These are phyloP conservation scores for Pseudogymnoascus sp. DNA, from an alignment of 2,329 filamentous ascomycete species.

Conservation along the genomic window DNA sequence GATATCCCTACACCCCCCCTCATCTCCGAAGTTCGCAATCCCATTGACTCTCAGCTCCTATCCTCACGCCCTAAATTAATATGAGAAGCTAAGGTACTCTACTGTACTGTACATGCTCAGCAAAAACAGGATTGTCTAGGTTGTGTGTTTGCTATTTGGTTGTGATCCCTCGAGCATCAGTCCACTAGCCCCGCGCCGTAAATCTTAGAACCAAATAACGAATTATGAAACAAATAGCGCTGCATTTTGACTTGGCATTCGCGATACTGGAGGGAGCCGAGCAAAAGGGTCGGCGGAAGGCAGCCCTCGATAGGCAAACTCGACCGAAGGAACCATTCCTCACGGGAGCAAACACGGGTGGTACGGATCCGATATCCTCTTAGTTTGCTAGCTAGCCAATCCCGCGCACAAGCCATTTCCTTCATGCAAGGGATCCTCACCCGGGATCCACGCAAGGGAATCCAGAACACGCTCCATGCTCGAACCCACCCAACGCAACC, in stretches of 20 bases:
- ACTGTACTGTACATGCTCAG: background rate
- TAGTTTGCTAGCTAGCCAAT: background rate
- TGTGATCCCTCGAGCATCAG: background rate
- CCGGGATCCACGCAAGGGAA: constrained; percentile 1
- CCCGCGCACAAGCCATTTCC: background rate
- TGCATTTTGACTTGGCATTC: background rate
- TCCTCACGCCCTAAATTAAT: background rate
- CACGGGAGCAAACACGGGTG: background rate
- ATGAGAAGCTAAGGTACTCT: background rate
- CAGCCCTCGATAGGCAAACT: background rate
- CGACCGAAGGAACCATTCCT: background rate
- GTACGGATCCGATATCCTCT: background rate
- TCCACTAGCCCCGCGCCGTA: background rate
- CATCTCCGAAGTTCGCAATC: background rate
- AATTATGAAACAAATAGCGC: background rate
- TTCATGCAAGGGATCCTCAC: background rate
- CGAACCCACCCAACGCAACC: background rate
- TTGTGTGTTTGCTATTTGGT: background rate
- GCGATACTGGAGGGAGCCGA: background rate
- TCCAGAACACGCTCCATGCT: background rate
- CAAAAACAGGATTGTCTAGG: background rate
- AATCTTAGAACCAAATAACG: background rate
- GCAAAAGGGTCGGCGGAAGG: background rate
- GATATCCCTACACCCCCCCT: background rate
- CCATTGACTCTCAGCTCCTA: background rate